Base-by-base conservation (phyloP, 768 basidiomycete genomes). In the Tulasnella sp. region DNA sequence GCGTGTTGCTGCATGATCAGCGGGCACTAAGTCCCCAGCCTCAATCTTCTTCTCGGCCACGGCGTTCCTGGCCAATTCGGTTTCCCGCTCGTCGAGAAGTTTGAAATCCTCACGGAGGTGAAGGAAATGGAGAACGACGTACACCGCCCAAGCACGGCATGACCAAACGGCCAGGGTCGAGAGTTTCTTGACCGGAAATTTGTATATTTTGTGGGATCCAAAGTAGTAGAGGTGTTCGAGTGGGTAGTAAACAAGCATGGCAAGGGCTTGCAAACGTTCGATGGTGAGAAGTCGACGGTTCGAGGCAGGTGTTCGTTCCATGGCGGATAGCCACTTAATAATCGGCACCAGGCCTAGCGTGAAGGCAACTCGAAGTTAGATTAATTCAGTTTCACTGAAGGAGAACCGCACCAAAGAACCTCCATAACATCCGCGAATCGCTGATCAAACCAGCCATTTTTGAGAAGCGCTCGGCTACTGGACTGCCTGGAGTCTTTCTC, bases 61-160 rank as follows among this genome's bases (percentile, higher is more conserved):
- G 83, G 81, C 81, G 85, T 82, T 3, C 88, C 90, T 82, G 90
- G 92, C 1, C 38, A 42, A 34, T 48, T 74, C 62, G 34, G 27
- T 36, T 36, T 68, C 78, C n/a, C 40, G 8, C 27, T 52, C 34
- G 21, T 40, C n/a, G 44, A 94, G 84, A 19, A 93, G 82, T 81
- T 89, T 89, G 80, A 88, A 87, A 82, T 94, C 93, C 83, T 94
- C 92, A 40, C 87, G 85, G 77, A 94, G 86, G 83, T 94, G 93
- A 6, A 88, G 89, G 81, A 95, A 91, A 78, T 94, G 94, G 72
- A 97, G 89, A 40, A 92, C 81, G 58, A 94, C 88, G 82, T 96
- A 96, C 34, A 89, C 84, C 1, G 91, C 92, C 95, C 94, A 97
- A 84, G 91, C 93, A 31, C 95, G 91, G 77, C 88, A 90, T 19